Conservation (phyloP, 352 stramenopile genomes). For the Phytopythium oedochilum region DNA sequence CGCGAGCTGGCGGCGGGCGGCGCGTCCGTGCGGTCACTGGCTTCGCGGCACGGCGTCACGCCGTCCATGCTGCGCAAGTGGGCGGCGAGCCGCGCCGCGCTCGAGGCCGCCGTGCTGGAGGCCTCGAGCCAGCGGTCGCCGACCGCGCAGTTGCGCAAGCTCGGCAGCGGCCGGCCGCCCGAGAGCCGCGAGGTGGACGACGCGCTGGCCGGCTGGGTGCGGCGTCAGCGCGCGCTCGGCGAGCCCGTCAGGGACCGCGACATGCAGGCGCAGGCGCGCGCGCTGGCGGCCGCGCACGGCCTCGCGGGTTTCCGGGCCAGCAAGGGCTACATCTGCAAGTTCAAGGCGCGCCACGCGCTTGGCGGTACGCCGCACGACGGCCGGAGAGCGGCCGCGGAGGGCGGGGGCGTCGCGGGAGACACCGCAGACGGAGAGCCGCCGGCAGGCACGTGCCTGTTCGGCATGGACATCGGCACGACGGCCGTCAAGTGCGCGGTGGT, state of each 20-base stretch:
- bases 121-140: neutral
- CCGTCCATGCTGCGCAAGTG: conserved; percentile 29
- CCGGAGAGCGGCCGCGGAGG: neutral
- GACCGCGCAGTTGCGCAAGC: conserved; percentile 12
- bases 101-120: conserved; percentile 21
- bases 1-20: conserved; percentile 9
- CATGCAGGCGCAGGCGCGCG: conserved; percentile 20
- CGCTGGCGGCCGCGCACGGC: conserved; percentile 12
- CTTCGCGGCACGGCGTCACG: conserved; percentile 17
- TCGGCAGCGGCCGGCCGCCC: conserved; percentile 18
- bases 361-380: too few species aligned
- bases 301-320: conserved; percentile 17
- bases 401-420: neutral
- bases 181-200: conserved; percentile 12
- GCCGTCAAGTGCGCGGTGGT: conserved; percentile 61
- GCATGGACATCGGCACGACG: conserved; percentile 65
- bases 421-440: conserved; percentile 7
- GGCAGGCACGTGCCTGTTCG: conserved; percentile 21
- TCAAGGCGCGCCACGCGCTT: conserved; percentile 20
- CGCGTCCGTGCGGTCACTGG: conserved; percentile 15
- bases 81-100: conserved; percentile 12
- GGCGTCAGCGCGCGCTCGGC: conserved; percentile 6
- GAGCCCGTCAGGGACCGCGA: conserved; percentile 14
- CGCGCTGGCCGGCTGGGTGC: conserved; percentile 19
- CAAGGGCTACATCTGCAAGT: conserved; percentile 28